A percentile compares a stretch with the other conserved stretches of the same genome.
Conservation (phyloP, 2,329 filamentous ascomycete species). For the Fusarium illudens region DNA sequence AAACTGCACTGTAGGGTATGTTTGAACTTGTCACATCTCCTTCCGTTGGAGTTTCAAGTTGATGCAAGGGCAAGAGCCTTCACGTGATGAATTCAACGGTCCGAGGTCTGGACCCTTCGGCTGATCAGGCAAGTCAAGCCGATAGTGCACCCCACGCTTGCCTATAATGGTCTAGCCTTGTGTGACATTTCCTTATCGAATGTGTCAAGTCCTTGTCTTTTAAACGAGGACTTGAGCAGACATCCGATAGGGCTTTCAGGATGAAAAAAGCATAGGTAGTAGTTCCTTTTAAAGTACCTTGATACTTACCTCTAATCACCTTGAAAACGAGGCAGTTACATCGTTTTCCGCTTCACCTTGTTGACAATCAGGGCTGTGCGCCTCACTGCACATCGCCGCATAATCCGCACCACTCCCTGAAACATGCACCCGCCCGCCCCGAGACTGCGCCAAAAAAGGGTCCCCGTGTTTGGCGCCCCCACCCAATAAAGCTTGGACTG, state of each 20-base stretch:
- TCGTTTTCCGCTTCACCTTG: neutral
- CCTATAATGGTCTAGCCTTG: neutral
- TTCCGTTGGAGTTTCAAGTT: neutral
- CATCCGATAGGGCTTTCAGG: neutral
- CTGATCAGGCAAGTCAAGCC: neutral
- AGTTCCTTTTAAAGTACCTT: too few species aligned
- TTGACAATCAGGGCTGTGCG: neutral
- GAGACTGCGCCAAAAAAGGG: neutral
- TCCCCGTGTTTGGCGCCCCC: neutral
- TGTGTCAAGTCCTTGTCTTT: neutral
- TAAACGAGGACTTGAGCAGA: neutral
- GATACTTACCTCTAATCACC: neutral
- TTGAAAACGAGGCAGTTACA: neutral
- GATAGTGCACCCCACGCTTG: neutral
- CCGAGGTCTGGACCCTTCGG: neutral
- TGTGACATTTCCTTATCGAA: neutral
- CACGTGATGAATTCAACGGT: conserved; percentile 8
- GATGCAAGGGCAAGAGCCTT: neutral
- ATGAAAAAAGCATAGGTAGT: too few species aligned
- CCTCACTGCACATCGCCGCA: neutral
- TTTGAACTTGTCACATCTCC: neutral
- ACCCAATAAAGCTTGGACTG: neutral
- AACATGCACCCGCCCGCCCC: neutral
- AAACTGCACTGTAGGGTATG: too few species aligned
- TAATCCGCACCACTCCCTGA: neutral